Base-by-base conservation (phyloP, 2,329 filamentous ascomycete species). In the Cordyceps farinosa region DNA sequence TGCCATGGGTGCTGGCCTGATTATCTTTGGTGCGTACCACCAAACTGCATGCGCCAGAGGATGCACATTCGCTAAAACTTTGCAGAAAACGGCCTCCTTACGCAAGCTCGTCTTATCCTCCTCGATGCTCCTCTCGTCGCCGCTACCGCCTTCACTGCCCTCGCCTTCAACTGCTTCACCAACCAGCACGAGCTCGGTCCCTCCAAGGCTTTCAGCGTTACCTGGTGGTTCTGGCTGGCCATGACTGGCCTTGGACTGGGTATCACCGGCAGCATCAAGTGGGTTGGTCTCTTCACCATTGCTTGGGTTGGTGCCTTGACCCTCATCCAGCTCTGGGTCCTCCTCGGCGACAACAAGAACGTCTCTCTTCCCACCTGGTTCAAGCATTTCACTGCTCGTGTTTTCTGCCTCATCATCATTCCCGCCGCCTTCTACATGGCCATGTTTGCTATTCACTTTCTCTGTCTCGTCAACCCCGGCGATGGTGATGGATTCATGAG, bases 401-500 rank as follows among this genome's bases (percentile, higher is more conserved):
- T 88, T 51, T 96, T 98, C 82, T 97, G 92, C 75, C 83, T 99
- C 61, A 92, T 99, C 68, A 81, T 96, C 69, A 91, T 99, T 68
- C 95, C 95, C 7, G 69, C 90, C 32, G 87, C 87, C 42, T 97
- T 99, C 79, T 99, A 99, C 80, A 89, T 97, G 82, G 89, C 86
- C 72, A 97, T 98, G 91, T 99, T 99, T 72, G 93, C 87, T 60
- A 96, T 99, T 71, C 95, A 99, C 81, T 99, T 99, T 78, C 69
- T 93, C 69, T 96, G 91, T 81, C 84, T 99, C 48, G 86, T 89
- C 65, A 99, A 99, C 78, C 95, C 95, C 34, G 95, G 95, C 65
- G 95, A 99, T 59, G 95, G 95, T 61, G 95, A 99, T 76, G 95
- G 95, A 62, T 99, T 99, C 82, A 99, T 99, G 95, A 97, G 93